A percentile compares a stretch with the other conserved stretches of the same genome.
Evolutionary conservation across 352 stramenopile species (phyloP).

Genomic region (Globisporangium middletonii): DNA sequence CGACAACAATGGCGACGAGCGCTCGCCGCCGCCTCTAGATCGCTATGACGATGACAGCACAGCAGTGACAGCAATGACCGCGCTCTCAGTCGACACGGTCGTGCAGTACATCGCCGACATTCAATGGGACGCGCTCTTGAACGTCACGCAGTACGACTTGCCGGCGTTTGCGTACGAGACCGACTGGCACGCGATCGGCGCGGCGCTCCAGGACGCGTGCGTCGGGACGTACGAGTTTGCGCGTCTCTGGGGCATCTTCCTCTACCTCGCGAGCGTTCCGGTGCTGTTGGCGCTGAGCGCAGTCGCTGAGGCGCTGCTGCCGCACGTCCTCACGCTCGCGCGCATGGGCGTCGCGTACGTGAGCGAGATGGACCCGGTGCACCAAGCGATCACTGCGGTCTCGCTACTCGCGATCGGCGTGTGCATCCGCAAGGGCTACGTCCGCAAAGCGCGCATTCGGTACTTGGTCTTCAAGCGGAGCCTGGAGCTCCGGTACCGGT

Average conservation of each 20-base stretch:
- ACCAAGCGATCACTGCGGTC: conserved; percentile 38
- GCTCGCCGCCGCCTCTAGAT: not conserved
- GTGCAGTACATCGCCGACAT: conserved; percentile 15
- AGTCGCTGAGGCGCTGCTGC: conserved; percentile 51
- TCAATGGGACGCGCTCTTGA: conserved; percentile 12
- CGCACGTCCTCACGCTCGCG: conserved; percentile 44
- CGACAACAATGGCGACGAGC: not conserved
- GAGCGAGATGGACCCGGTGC: conserved; percentile 46
- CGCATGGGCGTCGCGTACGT: conserved; percentile 37
- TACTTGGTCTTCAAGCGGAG: conserved; percentile 46
- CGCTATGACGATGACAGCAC: not conserved
- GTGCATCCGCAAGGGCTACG: conserved; percentile 62
- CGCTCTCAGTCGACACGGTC: conserved; percentile 5
- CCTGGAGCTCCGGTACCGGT: conserved; percentile 55
- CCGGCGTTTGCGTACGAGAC: conserved; percentile 42
- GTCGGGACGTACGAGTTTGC: conserved; percentile 57
- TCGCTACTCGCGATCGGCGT: conserved; percentile 28
- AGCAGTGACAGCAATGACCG: not conserved
- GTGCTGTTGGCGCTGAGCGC: conserved; percentile 30
- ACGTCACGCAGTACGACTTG: conserved; percentile 25
- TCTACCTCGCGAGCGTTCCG: conserved; percentile 41
- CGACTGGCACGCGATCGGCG: conserved; percentile 58
- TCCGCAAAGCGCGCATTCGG: conserved; percentile 39
- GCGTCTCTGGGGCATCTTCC: conserved; percentile 49
- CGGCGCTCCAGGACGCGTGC: conserved; percentile 42